Base-by-base conservation (phyloP, 2,329 filamentous ascomycete species). In the Exserohilum turcica region DNA sequence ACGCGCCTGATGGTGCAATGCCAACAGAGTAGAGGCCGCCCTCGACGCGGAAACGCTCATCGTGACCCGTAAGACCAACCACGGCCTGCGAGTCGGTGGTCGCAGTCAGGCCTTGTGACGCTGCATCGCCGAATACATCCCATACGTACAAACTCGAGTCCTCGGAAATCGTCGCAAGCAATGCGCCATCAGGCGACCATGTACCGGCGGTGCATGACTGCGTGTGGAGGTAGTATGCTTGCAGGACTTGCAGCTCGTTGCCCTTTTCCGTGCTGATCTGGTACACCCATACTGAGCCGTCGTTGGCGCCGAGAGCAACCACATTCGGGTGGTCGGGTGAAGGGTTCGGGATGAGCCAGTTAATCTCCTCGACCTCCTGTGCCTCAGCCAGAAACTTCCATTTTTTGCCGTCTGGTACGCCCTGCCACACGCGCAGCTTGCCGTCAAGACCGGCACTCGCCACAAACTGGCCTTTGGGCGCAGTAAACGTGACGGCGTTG, bases 221-320 rank as follows among this genome's bases (percentile, higher is more conserved):
- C 3, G 90, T 93, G 78, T 97, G 94, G 21, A 95, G 82, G 80
- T 96, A 97, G 79, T 94, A 97, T 21, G 89, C 89, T 78, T 96
- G 91, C 5, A 95, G 83, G 69, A 97, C 94, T 65, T 88, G 86
- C 47, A 97, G 81, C 6, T 90, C 81, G 28, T 78, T 78, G 12
- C 80, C 76, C 31, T 79, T 76, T 29, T 90, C 48, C 80, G 80
- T 27, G 84, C 78, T 73, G 92, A 97, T 82, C n/a, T 86, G 87
- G 78, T 97, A 96, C 8, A 99, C 89, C 94, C 94, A 99, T 36
- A 97, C 92, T 45, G 88, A 92, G 49, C 94, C 94, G 72, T 99
- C 92, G 31, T 84, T 89, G 29, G 92, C 92, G 52, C 94, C 94
- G 6, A 99, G 79, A 0, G 94, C 94, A 57, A 99, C 72, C 7